Evolutionary conservation across 78 protist species (phyloP), one percentile per base, ranked within the genome.

Genomic region (Dictyostelium brefeldianum): DNA sequence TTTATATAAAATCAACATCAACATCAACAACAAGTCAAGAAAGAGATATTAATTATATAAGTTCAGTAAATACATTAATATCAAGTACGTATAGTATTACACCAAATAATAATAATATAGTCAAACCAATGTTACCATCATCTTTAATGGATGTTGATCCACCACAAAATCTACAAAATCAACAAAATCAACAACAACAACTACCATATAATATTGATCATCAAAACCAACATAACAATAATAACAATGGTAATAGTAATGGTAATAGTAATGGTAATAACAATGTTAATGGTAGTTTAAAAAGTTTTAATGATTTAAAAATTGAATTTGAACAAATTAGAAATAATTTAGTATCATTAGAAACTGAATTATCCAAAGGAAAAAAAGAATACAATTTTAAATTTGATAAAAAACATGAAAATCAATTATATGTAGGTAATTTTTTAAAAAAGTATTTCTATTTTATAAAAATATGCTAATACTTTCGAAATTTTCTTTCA

Each of bases 241-340:
- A 15, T 69, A 29, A 7, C 1, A 69, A 69, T 41, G 12, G 17
- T 27, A 10, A 27, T 7, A 29, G 36, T 29, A 69, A 41, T 27
- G 77, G 31, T 41, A 65, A 5, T 7, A 69, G 36, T 41, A 43
- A 18, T 43, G 51, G 51, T 43, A 70, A 17, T 46, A 71, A 41
- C 5, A 71, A 22, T 8, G 69, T 0, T 3, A 5, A 17, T 59
- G 18, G 15, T 3, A 8, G 7, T 59, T 10, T 18, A 59, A 59
- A 59, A 8, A 22, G 9, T 71, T 71, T 71, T n/a, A 41, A 41
- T n/a, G 53, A 46, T 71, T 46, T 71, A 71, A 71, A 71, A 71
- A 20, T 43, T 14, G 78, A 43, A 20, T 71, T 31, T 9, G 43
- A 20, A 41, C 29, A 41, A 6, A 43, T 43, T 18, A 71, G 78